Evolutionary conservation across 163 green algal genomes (phyloP).

Genomic region (Prototheca cutis): DNA sequence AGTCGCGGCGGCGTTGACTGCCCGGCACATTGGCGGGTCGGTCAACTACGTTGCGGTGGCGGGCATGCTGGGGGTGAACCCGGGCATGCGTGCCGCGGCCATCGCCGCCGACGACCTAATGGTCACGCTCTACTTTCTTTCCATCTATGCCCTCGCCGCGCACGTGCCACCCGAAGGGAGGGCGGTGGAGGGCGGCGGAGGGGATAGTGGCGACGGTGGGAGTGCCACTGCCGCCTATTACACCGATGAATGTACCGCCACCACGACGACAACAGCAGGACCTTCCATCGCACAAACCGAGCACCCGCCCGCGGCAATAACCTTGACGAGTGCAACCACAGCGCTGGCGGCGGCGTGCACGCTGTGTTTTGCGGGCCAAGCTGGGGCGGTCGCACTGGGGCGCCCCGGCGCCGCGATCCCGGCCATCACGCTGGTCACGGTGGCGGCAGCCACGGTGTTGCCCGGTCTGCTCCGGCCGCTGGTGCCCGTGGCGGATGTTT

Average conservation of each 20-base stretch:
- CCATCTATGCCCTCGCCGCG: slow-evolving; percentile 68
- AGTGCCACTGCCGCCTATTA: no score
- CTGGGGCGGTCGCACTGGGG: slow-evolving; percentile 6
- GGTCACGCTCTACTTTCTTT: slow-evolving; percentile 71
- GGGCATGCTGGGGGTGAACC: slow-evolving; percentile 49
- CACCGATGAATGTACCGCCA: no score
- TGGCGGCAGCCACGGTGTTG: slow-evolving; percentile 7
- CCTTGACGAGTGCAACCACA: slow-evolving; percentile 6
- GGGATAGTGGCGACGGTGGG: no score
- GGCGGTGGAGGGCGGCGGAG: no score
- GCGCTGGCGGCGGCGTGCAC: slow-evolving; percentile 36
- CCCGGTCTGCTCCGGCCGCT: slow-evolving; percentile 2
- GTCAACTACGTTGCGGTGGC: slow-evolving; percentile 90
- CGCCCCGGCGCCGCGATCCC: not conserved
- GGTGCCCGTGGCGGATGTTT: slow-evolving; percentile 14
- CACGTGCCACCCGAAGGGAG: slow-evolving; percentile 43
- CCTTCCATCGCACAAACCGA: not conserved
- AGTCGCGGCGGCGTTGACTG: slow-evolving; percentile 64
- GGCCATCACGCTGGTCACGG: slow-evolving; percentile 4
- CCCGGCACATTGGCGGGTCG: slow-evolving; percentile 81
- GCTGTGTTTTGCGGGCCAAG: slow-evolving; percentile 8
- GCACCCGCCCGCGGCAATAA: not conserved
- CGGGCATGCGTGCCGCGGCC: slow-evolving; percentile 36
- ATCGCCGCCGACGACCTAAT: slow-evolving; percentile 90
- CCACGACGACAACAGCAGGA: not conserved